A percentile compares a stretch with the other conserved stretches of the same genome.
Evolutionary conservation across 208 protist genomes (phyloP).

Genomic region (Crithidia brevicula): DNA sequence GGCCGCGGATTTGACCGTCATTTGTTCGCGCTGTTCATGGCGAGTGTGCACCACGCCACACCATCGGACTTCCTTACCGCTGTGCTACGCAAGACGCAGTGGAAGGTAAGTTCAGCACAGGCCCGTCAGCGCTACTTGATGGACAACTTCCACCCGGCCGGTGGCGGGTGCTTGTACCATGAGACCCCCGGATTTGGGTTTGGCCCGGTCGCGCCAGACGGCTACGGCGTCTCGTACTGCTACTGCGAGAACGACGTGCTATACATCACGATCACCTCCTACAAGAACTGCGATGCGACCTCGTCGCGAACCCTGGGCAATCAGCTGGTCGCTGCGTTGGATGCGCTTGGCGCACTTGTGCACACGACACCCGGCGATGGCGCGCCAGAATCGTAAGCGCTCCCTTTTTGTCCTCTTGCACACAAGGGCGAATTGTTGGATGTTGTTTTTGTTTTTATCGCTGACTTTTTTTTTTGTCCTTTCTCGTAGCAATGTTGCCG

Average conservation of each 20-base stretch:
- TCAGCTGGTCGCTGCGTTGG: conserved; percentile 49
- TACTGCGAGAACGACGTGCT: conserved; percentile 65
- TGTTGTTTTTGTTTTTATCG: neutral
- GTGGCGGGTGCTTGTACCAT: conserved; percentile 31
- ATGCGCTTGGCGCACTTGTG: conserved; percentile 39
- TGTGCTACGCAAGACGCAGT: conserved; percentile 64
- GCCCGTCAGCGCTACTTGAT: conserved; percentile 72
- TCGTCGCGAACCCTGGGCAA: conserved; percentile 44
- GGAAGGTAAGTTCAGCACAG: conserved; percentile 85
- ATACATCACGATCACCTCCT: conserved; percentile 84
- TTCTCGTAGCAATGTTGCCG: neutral
- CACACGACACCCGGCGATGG: neutral
- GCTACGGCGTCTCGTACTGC: conserved; percentile 93
- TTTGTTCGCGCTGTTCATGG: conserved; percentile 88
- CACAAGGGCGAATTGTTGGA: conserved; percentile 6
- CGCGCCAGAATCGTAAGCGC: neutral
- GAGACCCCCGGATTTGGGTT: conserved; percentile 84
- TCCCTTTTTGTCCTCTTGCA: neutral
- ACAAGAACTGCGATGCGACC: conserved; percentile 55
- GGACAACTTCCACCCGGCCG: conserved; percentile 40
- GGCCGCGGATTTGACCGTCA: conserved; percentile 89
- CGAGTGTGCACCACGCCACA: conserved; percentile 46
- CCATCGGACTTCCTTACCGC: conserved; percentile 71
- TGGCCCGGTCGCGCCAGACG: conserved; percentile 82
- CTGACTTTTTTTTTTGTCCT: neutral